Evolutionary conservation across 306 rosid species (phyloP).

Genomic region (Malus domestica): ASM211411v1 NC_041791.1:2917501-2918000

Average conservation of each 20-base stretch:
- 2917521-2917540: slow-evolving; percentile 74
- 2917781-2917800: slow-evolving; percentile 84
- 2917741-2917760: not conserved
- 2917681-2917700: not conserved
- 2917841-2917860: slow-evolving; percentile 85
- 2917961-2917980: not conserved
- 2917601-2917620: slow-evolving; percentile 98
- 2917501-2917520: slow-evolving; percentile 98
- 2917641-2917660: slow-evolving; percentile 93
- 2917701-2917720: not conserved
- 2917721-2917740: not conserved
- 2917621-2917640: slow-evolving; percentile 96
- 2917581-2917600: slow-evolving; percentile 97
- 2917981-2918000: too few species aligned
- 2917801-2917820: slow-evolving; percentile 69
- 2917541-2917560: slow-evolving; percentile 86
- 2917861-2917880: slow-evolving; percentile 91
- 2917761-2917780: slow-evolving; percentile 99
- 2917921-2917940: not conserved
- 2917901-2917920: slow-evolving; percentile 37
- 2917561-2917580: slow-evolving; percentile 98
- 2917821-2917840: slow-evolving; percentile 77
- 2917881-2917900: slow-evolving; percentile 85
- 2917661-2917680: slow-evolving; percentile 84
- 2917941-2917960: not conserved